Conservation (phyloP, 2,329 filamentous ascomycete genomes). For the Teratosphaeriaceae sp. region DNA sequence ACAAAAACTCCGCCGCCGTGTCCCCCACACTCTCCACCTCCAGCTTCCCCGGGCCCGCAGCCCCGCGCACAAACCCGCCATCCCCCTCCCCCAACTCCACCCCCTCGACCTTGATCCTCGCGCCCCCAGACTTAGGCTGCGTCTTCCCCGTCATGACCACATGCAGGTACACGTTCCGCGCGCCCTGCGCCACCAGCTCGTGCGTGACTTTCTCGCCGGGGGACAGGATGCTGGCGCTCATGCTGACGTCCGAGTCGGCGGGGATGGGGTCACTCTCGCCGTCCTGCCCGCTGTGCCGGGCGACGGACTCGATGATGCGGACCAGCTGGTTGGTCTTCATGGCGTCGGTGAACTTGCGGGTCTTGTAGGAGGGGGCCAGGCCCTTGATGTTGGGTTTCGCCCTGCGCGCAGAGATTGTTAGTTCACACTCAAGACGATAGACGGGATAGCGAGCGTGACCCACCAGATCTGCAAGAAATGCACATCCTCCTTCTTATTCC, state of each 20-base stretch:
- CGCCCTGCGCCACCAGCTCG: constrained; percentile 59
- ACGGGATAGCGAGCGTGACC: constrained; percentile 33
- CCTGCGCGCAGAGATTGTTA: constrained; percentile 53
- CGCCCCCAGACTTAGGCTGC: constrained; percentile 60
- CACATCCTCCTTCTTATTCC: constrained; percentile 62
- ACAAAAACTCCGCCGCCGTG: constrained; percentile 40
- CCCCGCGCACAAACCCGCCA: constrained; percentile 64
- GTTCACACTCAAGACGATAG: too few species aligned
- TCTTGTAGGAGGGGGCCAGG: constrained; percentile 70
- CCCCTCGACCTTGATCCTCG: constrained; percentile 64
- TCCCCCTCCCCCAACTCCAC: constrained; percentile 68
- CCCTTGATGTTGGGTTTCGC: constrained; percentile 69
- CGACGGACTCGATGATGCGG: constrained; percentile 68
- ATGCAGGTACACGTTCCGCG: constrained; percentile 71
- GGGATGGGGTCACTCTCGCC: constrained; percentile 65
- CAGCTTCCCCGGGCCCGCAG: constrained; percentile 37
- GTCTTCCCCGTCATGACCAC: constrained; percentile 58
- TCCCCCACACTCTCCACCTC: constrained; percentile 43
- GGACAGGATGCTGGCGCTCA: constrained; percentile 69
- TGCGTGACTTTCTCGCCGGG: constrained; percentile 63
- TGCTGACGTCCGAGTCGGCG: constrained; percentile 76
- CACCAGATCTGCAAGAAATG: constrained; percentile 80
- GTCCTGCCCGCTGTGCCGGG: constrained; percentile 58
- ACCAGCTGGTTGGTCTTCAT: constrained; percentile 66
- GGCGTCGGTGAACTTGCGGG: constrained; percentile 63